These are phyloP conservation scores for Kwoniella botswanensis DNA, from an alignment of 768 basidiomycete genomes.

Conservation along the genomic window DNA sequence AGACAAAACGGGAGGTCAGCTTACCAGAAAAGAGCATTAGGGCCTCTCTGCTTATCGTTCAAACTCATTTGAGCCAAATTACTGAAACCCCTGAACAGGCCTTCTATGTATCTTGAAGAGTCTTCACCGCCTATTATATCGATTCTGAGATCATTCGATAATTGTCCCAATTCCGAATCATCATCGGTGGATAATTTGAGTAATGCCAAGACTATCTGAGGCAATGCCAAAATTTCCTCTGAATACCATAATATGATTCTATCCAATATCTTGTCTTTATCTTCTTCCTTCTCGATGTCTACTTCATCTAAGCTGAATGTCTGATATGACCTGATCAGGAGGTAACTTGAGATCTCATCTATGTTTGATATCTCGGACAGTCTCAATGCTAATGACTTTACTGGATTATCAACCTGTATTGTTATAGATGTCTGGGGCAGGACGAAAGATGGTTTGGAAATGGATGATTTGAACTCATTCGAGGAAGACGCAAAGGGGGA, in stretches of 20 bases:
- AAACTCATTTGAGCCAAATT: conserved; percentile 55
- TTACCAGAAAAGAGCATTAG: conserved; percentile 42
- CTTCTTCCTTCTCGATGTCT: conserved; percentile 62
- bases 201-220: conserved; percentile 74
- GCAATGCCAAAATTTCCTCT: conserved; percentile 74
- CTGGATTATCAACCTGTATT: conserved; percentile 69
- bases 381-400: conserved; percentile 72
- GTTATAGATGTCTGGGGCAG: conserved; percentile 68
- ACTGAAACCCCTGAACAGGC: conserved; percentile 68
- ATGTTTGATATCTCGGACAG: conserved; percentile 76
- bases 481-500: conserved; percentile 74
- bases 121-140: conserved; percentile 71
- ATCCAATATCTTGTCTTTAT: conserved; percentile 60
- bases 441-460: conserved; percentile 71
- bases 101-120: conserved; percentile 67
- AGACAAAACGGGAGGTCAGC: conserved; percentile 10
- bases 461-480: conserved; percentile 68
- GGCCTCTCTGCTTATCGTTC: conserved; percentile 41
- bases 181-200: conserved; percentile 71
- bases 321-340: conserved; percentile 74
- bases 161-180: conserved; percentile 38
- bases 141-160: conserved; percentile 34
- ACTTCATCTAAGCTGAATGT: conserved; percentile 64
- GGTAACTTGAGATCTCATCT: conserved; percentile 78
- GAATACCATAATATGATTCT: conserved; percentile 78